Evolutionary conservation across 768 basidiomycete species (phyloP).

Genomic region (Cyathus striatus): DNA sequence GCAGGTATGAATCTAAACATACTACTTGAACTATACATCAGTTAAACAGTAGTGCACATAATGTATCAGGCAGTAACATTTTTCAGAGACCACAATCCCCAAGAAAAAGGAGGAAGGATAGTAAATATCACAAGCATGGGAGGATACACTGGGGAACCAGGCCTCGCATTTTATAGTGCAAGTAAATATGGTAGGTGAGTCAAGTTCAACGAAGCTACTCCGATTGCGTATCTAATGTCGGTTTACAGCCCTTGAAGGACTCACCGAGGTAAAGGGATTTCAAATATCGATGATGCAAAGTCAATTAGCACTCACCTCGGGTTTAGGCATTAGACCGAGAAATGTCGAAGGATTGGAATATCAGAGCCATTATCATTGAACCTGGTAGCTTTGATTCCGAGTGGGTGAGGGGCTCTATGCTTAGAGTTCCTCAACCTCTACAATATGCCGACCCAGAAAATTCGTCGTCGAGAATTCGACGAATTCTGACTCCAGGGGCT

Average conservation of each 20-base stretch:
- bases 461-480: neutral
- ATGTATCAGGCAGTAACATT: slow-evolving; percentile 9
- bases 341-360: neutral
- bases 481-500: neutral
- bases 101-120: neutral
- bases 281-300: neutral
- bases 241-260: neutral
- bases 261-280: neutral
- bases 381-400: neutral
- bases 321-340: neutral
- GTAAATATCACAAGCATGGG: neutral
- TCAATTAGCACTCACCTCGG: neutral
- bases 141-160: neutral
- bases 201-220: neutral
- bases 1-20: neutral
- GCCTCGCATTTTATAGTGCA: neutral
- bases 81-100: slow-evolving; percentile 12
- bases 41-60: too few species aligned
- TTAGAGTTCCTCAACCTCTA: neutral
- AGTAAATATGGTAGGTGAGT: neutral
- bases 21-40: too few species aligned
- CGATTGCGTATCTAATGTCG: neutral
- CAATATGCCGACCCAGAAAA: neutral
- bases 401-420: neutral
- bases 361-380: neutral